Percentiles rank a stretch among this genome's conserved stretches.
phyloP scores from a whole-genome alignment of 352 stramenopile species.

The Phytophthora ramorum region DNA sequence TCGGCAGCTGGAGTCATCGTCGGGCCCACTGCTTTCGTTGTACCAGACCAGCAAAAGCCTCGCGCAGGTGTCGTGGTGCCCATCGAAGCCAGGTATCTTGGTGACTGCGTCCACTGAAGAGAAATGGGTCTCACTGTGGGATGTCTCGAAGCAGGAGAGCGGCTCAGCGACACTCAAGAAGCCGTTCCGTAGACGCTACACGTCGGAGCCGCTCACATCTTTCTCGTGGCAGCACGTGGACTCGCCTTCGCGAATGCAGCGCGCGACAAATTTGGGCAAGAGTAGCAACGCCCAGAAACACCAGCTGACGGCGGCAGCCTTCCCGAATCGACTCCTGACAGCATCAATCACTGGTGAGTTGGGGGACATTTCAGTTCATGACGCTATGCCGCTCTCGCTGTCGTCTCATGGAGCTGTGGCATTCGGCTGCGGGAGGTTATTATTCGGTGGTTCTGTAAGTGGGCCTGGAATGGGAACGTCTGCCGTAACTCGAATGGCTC shows the following conservation, averaged over 20 bases:
- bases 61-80: conserved; percentile 84
- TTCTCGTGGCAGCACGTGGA: conserved; percentile 86
- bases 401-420: conserved; percentile 72
- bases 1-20: conserved; percentile 73
- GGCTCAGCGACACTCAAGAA: conserved; percentile 64
- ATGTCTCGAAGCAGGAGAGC: conserved; percentile 72
- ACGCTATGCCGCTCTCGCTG: conserved; percentile 84
- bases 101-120: conserved; percentile 81
- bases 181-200: conserved; percentile 80
- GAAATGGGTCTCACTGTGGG: conserved; percentile 87
- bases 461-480: conserved; percentile 42
- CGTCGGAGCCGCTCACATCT: conserved; percentile 71
- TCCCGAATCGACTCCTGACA: conserved; percentile 83
- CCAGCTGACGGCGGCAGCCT: conserved; percentile 57
- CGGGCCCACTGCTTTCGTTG: conserved; percentile 71
- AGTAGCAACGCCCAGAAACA: conserved; percentile 39
- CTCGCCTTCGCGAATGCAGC: conserved; percentile 25
- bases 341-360: conserved; percentile 76
- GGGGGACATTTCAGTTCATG: conserved; percentile 89
- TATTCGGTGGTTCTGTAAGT: conserved; percentile 61
- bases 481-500: conserved; percentile 41
- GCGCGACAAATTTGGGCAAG: conserved; percentile 29
- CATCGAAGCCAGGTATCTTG: conserved; percentile 81
- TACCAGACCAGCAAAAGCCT: conserved; percentile 79
- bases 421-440: conserved; percentile 77